phyloP scores from a whole-genome alignment of 2,329 filamentous ascomycete genomes.

The Mollisia scopiformis region DNA sequence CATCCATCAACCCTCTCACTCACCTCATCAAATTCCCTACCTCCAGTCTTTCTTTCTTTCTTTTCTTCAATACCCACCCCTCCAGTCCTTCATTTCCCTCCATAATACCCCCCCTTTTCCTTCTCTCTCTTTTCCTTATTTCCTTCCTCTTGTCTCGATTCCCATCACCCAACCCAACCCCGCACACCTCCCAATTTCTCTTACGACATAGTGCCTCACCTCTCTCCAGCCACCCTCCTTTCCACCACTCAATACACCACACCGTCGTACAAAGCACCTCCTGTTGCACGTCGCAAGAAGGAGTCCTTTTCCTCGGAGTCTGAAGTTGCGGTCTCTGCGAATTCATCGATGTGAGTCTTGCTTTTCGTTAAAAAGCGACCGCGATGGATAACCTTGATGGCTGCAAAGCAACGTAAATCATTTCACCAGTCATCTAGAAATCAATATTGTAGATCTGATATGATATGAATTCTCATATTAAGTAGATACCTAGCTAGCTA shows the following conservation, averaged over 20 bases:
- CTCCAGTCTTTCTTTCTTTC: too few species aligned
- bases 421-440: background rate
- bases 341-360: too few species aligned
- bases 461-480: background rate
- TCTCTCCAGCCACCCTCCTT: background rate
- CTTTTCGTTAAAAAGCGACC: too few species aligned
- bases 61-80: too few species aligned
- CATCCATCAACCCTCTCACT: too few species aligned
- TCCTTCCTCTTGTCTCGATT: too few species aligned
- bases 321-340: background rate
- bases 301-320: background rate
- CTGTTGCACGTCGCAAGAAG: background rate
- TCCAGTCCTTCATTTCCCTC: too few species aligned
- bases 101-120: too few species aligned
- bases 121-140: too few species aligned
- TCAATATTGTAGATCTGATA: background rate
- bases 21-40: too few species aligned
- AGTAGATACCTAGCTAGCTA: background rate
- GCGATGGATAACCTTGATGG: background rate
- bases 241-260: background rate
- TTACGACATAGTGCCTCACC: conserved; percentile 17
- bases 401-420: background rate
- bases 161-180: too few species aligned
- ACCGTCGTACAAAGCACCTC: background rate
- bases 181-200: conserved; percentile 10